Evolutionary conservation across 176 grass and related monocot genomes (phyloP).

Genomic region (Oryza longistaminata): DNA sequence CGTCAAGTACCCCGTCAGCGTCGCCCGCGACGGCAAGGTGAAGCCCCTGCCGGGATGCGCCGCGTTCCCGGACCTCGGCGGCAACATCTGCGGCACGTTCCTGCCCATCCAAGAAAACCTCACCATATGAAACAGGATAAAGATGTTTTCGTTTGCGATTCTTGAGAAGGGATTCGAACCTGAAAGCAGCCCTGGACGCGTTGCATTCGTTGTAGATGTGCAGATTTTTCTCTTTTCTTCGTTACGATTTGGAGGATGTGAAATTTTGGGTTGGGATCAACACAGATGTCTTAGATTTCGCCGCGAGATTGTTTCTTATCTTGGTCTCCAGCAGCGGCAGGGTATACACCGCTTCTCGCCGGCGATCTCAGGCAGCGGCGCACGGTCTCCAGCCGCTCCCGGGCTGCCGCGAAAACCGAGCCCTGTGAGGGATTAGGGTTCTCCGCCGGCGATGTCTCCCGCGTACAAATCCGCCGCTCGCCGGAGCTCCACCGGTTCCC

Average conservation of each 20-base stretch:
- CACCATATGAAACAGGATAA: constrained; percentile 44
- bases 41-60: constrained; percentile 41
- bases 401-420: too few relatives aligned
- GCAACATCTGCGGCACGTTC: constrained; percentile 79
- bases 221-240: neutral
- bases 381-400: too few relatives aligned
- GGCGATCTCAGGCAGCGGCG: too few relatives aligned
- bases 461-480: too few relatives aligned
- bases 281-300: neutral
- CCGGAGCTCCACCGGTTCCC: neutral
- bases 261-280: neutral
- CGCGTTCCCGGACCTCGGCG: constrained; percentile 71
- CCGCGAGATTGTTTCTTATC: neutral
- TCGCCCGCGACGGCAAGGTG: constrained; percentile 69
- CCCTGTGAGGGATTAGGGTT: too few relatives aligned
- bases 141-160: neutral
- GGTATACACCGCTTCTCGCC: neutral
- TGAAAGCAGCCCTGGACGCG: neutral
- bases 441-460: too few relatives aligned
- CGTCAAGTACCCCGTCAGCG: constrained; percentile 79
- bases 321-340: neutral
- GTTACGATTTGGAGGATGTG: neutral
- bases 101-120: constrained; percentile 72
- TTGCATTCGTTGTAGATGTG: neutral
- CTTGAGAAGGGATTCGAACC: neutral